Evolutionary conservation across 345 rosid species (phyloP).

Genomic region (Gossypium herbaceum): DNA sequence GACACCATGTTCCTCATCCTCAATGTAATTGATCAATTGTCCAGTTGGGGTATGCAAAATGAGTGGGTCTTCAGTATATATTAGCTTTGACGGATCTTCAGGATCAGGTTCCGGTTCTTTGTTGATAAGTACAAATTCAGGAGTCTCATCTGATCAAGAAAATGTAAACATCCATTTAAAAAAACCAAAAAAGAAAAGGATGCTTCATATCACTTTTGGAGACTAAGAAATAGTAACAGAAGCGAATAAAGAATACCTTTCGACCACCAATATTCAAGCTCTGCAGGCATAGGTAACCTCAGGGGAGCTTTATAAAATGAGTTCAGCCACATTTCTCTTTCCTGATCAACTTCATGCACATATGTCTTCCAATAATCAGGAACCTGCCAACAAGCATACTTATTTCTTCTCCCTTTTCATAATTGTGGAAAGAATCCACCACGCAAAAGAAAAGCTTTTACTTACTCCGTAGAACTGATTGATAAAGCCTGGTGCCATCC

Average conservation of each 20-base stretch:
- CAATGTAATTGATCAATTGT: slow-evolving; percentile 68
- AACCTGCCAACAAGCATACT: slow-evolving; percentile 44
- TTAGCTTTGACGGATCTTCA: slow-evolving; percentile 68
- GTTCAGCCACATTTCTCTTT: slow-evolving; percentile 93
- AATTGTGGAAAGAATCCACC: slow-evolving; percentile 9
- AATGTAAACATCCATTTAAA: slow-evolving; percentile 13
- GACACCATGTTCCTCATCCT: slow-evolving; percentile 79
- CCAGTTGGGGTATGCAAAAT: slow-evolving; percentile 82
- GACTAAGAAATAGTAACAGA: neutral
- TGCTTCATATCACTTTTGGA: neutral
- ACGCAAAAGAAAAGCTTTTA: slow-evolving; percentile 14
- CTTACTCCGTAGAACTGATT: slow-evolving; percentile 83
- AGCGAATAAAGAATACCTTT: slow-evolving; percentile 37
- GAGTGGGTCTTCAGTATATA: slow-evolving; percentile 69
- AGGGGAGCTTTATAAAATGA: slow-evolving; percentile 89
- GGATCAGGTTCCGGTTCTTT: slow-evolving; percentile 89
- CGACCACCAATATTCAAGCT: slow-evolving; percentile 94
- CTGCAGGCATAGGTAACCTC: slow-evolving; percentile 93
- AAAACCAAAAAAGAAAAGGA: neutral
- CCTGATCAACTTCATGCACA: slow-evolving; percentile 79
- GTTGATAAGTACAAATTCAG: slow-evolving; percentile 74
- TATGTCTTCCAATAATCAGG: slow-evolving; percentile 94
- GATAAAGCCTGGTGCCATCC: slow-evolving; percentile 98
- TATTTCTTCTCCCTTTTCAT: slow-evolving; percentile 12
- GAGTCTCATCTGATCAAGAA: slow-evolving; percentile 57